Evolutionary conservation across 1,284 basidiomycete species (phyloP), one percentile per base, ranked within the genome.

Genomic region (Mycena sp.): DNA sequence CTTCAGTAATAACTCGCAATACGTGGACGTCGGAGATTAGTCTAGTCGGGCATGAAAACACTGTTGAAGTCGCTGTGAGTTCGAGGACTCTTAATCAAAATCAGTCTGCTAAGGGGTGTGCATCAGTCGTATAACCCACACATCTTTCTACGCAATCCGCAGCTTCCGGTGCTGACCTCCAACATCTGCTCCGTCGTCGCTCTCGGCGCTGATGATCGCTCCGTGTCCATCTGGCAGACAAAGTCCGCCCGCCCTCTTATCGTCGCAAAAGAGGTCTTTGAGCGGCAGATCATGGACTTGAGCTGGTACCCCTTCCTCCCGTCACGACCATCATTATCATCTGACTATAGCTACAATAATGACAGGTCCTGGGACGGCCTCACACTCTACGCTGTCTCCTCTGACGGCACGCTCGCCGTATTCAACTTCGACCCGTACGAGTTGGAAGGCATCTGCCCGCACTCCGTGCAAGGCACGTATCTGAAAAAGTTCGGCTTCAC

Each of bases 11-110:
- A 67, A 91, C 93, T 6, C 85, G 97, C 30, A 89, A 90, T 50
- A 84, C 88, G 6, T 98, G 95, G 95, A 89, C 88, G 2, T 92
- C 92, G 7, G 92, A 96, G 62, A 95, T 96, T 54, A 95, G 92
- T 67, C 85, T 99, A 55, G 96, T 99, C 43, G 97, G 97, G 0
- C 97, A 99, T 73, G 95, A 97, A 75, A 98, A 99, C 72, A 97
- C 96, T 0, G 92, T 99, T n/a, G 93, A 98, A 80, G 96, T 98
- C 48, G 93, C 95, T 19, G 94, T 94, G 73, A 72, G 91, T 74
- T 46, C 62, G 57, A 2, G 25, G 21, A 55, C 69, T 49, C 14
- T 41, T 19, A 40, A 26, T 48, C 37, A 26, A 21, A 23, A 2
- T n/a, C 19, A 21, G 19, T 29, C 26, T 40, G 9, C 60, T 56